phyloP scores from a whole-genome alignment of 768 basidiomycete species.

The Pleurotus giganteus region DNA sequence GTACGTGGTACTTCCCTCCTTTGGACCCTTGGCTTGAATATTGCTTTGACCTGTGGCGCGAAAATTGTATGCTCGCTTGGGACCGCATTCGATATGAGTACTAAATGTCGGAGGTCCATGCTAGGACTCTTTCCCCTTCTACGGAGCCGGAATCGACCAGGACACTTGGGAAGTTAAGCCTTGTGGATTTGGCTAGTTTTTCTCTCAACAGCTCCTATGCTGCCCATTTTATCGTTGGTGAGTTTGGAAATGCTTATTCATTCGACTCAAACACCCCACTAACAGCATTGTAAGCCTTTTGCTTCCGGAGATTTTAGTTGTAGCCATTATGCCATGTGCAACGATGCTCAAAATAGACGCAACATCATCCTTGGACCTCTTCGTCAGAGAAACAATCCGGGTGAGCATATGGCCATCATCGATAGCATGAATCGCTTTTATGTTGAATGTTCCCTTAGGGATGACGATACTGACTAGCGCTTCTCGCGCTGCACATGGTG shows the following conservation, averaged over 20 bases:
- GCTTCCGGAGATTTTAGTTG: background rate
- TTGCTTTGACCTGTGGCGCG: no score
- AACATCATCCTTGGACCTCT: background rate
- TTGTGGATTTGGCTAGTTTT: no score
- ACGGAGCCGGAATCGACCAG: no score
- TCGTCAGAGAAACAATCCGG: background rate
- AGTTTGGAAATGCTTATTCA: background rate
- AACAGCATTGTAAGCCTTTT: background rate
- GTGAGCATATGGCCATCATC: background rate
- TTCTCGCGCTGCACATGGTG: background rate
- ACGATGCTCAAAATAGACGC: background rate
- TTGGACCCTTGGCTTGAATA: no score
- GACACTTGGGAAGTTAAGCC: no score
- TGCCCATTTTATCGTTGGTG: background rate
- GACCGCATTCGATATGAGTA: no score
- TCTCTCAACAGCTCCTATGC: no score
- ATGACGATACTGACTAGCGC: background rate
- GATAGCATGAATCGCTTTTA: background rate
- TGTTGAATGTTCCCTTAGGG: background rate
- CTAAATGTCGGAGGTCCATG: no score
- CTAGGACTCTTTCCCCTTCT: no score
- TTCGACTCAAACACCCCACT: background rate
- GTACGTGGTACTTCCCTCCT: no score
- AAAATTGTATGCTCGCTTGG: no score
- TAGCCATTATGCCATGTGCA: background rate